Base-by-base conservation (phyloP, 345 rosid species). In the Dipteronia sinensis region DNA sequence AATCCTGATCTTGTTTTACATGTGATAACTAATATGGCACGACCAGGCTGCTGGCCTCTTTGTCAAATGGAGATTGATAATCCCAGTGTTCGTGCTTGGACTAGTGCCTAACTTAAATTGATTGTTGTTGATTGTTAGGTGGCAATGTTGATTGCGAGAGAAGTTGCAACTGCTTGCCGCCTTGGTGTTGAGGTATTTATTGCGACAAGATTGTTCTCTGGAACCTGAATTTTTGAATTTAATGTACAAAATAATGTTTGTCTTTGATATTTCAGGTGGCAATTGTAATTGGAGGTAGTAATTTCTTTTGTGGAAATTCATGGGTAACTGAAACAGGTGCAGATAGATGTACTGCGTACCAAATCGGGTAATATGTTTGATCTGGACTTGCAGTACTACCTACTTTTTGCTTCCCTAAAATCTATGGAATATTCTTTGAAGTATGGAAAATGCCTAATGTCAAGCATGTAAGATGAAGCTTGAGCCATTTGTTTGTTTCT, bases 281-380 rank as follows among this genome's bases (percentile, higher is more conserved):
- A 4, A 87, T 94, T 78, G 97, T 93, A 75, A 93, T 95, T 85
- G 98, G 98, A 71, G 93, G 94, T 76, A 87, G 98, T 58, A 93
- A 95, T 79, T 87, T 93, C 76, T 93, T 95, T 75, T 90, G 95
- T 78, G 90, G 98, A 59, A 87, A 90, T 72, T 80, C 95, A 0
- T 93, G 98, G 98, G 87, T 95, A 25, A 83, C 91, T 67, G 90
- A 95, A 51, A 90, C 93, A 27, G 93, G 95, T 61, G 83, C 92
- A 83, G 98, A 93, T 77, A 90, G 97, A 83, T 87, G 86, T 76
- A 88, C 95, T 71, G 93, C 95, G 17, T 91, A 91, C 81, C 97
- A 91, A 82, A 90, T 90, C 77, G 92, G 98, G 98, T 95, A 82
- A 82, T 77, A 67, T 72, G 9, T 25, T 77, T 63, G 8, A 27